Evolutionary conservation across 2,329 filamentous ascomycete genomes (phyloP).

Genomic region (Aspergillus tanneri): DNA sequence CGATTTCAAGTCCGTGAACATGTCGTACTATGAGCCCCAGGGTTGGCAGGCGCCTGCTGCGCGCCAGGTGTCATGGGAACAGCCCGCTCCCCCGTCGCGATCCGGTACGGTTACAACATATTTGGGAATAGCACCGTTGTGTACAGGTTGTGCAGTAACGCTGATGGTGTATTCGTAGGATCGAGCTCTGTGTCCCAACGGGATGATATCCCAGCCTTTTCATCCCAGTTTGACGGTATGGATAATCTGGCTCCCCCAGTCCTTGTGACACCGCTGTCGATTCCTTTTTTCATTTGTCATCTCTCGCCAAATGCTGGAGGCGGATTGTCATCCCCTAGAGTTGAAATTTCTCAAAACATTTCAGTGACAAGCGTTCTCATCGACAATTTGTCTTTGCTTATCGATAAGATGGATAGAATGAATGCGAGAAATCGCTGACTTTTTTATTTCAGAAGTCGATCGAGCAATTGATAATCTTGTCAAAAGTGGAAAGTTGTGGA

Average conservation of each 20-base stretch:
- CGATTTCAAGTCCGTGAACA: constrained; percentile 37
- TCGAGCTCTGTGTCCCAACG: constrained; percentile 71
- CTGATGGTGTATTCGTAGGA: constrained; percentile 49
- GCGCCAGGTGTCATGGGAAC: constrained; percentile 70
- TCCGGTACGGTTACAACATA: constrained; percentile 56
- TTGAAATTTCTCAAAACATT: background rate
- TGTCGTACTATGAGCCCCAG: constrained; percentile 71
- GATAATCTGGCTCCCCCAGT: constrained; percentile 8
- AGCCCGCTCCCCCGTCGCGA: constrained; percentile 68
- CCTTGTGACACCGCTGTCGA: too few species aligned
- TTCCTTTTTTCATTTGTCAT: background rate
- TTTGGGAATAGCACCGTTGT: constrained; percentile 3
- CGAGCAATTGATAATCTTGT: constrained; percentile 91
- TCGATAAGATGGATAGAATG: background rate
- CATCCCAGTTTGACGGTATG: constrained; percentile 86
- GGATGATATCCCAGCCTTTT: constrained; percentile 76
- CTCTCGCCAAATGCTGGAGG: background rate
- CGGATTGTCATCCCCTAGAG: background rate
- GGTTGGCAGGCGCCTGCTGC: constrained; percentile 59
- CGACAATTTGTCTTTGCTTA: too few species aligned
- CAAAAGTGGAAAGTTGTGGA: constrained; percentile 94
- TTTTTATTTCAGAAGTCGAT: constrained; percentile 74
- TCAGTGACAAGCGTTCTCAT: background rate
- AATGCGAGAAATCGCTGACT: constrained; percentile 25
- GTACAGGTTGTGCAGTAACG: constrained; percentile 22